Conservation (phyloP, 192 early-diverging fungal species). For the Coemansia asiatica region DNA sequence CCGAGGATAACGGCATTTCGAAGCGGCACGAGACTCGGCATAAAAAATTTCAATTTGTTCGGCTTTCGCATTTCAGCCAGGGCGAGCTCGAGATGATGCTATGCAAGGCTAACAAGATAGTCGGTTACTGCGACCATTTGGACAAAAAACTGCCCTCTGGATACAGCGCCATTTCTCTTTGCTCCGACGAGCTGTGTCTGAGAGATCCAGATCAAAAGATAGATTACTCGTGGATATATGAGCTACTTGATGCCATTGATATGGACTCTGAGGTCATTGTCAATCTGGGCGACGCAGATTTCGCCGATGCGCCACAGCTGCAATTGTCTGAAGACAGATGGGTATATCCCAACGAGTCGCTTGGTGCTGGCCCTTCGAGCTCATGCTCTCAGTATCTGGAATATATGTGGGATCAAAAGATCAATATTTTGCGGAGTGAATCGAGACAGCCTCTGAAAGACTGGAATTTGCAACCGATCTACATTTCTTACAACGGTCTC, state of each 20-base stretch:
- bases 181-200: slow-evolving; percentile 27
- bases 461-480: slow-evolving; percentile 25
- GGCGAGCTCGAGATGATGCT: slow-evolving; percentile 43
- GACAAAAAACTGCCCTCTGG: slow-evolving; percentile 29
- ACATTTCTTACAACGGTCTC: slow-evolving; percentile 20
- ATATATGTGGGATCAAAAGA: slow-evolving; percentile 21
- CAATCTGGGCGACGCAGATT: slow-evolving; percentile 36
- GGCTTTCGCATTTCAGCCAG: slow-evolving; percentile 34
- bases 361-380: slow-evolving; percentile 20
- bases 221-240: slow-evolving; percentile 27
- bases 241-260: slow-evolving; percentile 31
- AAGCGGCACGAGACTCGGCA: slow-evolving; percentile 22
- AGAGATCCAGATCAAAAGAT: slow-evolving; percentile 5
- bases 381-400: slow-evolving; percentile 32
- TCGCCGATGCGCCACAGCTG: slow-evolving; percentile 14
- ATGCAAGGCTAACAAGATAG: slow-evolving; percentile 37
- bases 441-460: background rate
- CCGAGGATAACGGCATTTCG: slow-evolving; percentile 10
- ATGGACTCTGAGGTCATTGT: slow-evolving; percentile 30
- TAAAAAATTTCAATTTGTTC: slow-evolving; percentile 35
- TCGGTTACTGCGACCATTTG: slow-evolving; percentile 32
- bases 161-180: slow-evolving; percentile 44
- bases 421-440: slow-evolving; percentile 1
- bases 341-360: background rate
- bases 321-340: slow-evolving; percentile 2